Conservation (phyloP, 139 green algal species). For the Limnomonas spitsbergensis region DNA sequence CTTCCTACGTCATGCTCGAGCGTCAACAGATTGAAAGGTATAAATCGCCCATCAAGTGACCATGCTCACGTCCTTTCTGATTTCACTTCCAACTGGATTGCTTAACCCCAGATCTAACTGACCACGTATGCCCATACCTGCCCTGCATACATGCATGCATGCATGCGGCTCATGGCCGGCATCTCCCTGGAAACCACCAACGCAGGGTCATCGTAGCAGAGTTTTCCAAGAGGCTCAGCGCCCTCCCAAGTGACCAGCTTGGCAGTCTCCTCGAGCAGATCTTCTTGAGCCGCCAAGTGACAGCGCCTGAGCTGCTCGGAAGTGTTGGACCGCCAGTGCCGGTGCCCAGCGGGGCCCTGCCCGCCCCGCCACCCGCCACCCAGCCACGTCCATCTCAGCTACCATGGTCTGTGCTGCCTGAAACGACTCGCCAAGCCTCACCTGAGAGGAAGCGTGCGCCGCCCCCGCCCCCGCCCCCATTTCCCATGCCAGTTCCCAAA, state of each 20-base stretch:
- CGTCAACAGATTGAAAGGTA: constrained; percentile 1
- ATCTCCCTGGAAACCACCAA: too few relatives aligned
- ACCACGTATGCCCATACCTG: too few relatives aligned
- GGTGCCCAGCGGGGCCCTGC: background rate
- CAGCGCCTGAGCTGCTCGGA: background rate
- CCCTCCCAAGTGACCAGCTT: background rate
- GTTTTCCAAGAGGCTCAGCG: background rate
- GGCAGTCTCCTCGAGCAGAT: background rate
- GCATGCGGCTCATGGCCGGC: too few relatives aligned
- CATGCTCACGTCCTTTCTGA: background rate
- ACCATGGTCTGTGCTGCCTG: background rate
- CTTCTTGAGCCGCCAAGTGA: background rate
- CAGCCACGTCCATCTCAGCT: background rate
- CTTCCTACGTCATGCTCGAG: background rate
- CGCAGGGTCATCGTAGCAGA: background rate
- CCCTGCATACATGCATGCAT: too few relatives aligned
- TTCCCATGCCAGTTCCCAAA: background rate
- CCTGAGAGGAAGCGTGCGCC: background rate
- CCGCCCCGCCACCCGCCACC: too few relatives aligned
- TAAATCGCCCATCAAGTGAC: background rate
- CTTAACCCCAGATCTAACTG: background rate
- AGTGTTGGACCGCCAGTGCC: background rate
- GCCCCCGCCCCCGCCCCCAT: background rate
- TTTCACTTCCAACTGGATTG: background rate
- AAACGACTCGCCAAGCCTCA: background rate